Percentiles rank a stretch among this genome's conserved stretches.
Conservation (phyloP, 2,329 filamentous ascomycete species). For the Catunica adiposa region DNA sequence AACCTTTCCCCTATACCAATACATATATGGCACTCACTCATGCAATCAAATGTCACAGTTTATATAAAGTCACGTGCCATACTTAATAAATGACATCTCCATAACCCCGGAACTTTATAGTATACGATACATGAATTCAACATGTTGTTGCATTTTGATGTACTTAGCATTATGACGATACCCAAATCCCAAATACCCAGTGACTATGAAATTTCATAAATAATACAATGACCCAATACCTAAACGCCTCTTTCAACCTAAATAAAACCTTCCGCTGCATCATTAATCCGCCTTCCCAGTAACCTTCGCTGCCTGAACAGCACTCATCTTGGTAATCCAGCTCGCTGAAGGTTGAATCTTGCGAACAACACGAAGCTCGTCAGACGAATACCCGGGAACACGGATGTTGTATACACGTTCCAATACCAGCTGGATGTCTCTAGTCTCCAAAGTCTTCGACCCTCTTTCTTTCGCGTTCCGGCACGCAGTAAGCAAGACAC, state of each 20-base stretch:
- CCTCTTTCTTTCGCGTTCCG: conserved; percentile 85
- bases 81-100: too few species aligned
- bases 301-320: conserved; percentile 84
- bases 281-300: conserved; percentile 40
- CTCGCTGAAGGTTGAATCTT: conserved; percentile 77
- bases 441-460: conserved; percentile 76
- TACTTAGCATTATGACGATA: too few species aligned
- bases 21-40: too few species aligned
- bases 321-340: conserved; percentile 96
- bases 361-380: conserved; percentile 84
- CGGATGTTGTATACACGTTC: conserved; percentile 80
- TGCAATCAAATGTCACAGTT: too few species aligned
- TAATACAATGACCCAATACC: not conserved
- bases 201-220: not conserved
- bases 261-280: not conserved
- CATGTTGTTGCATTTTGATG: too few species aligned
- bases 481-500: conserved; percentile 72
- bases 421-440: conserved; percentile 67
- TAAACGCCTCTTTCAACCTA: not conserved
- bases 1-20: too few species aligned
- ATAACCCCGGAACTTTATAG: too few species aligned
- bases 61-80: too few species aligned
- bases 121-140: too few species aligned
- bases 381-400: conserved; percentile 84
- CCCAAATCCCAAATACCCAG: not conserved